Base-by-base conservation (phyloP, 257 asterid genomes). In the Penstemon newberryi region DNA sequence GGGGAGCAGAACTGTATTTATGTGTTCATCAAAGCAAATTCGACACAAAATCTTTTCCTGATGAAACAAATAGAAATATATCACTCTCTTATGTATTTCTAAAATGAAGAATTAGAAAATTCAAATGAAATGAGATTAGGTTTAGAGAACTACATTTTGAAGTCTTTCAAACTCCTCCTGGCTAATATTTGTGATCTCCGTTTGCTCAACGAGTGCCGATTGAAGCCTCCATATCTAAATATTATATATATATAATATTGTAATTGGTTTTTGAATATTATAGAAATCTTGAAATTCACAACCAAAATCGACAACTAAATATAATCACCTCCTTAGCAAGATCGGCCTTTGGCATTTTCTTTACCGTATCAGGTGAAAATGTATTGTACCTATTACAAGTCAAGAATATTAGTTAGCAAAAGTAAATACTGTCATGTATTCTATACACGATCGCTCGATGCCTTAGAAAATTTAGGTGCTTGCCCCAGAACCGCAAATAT, bases 1-100 rank as follows among this genome's bases (percentile, higher is more conserved):
- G 43, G 99, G 99, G 50, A 93, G 96, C 66, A 93, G 86, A 56
- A 93, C 95, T 3, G 86, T 80, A 25, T 81, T 89, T 84, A 88
- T 88, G 47, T 88, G 89, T 66, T 84, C 90, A 51, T 89, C 97
- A n/a, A 90, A 93, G 82, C 99, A 90, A 77, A 93, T 82, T 60
- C 97, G 85, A 62, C 98, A 93, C 33, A 93, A 89, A 47, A 93
- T 81, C 70, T 86, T 93, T 79, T 93, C 97, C 98, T 90, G 88
- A 66, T 62, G 73, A 74, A 38, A 36, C 50, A 46, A 67, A 67
- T 25, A 72, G 46, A 8, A 3, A 15, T 38, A 66, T 15, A 70
- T 5, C 33, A 0, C 33, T 25, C 33, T 25, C 33, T 25, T 25
- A 25, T 25, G 33, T 25, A 25, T 25, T 25, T 25, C 8, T 4